These are phyloP conservation scores for Phytopythium mirpurense DNA, from an alignment of 352 stramenopile genomes.

Conservation along the genomic window DNA sequence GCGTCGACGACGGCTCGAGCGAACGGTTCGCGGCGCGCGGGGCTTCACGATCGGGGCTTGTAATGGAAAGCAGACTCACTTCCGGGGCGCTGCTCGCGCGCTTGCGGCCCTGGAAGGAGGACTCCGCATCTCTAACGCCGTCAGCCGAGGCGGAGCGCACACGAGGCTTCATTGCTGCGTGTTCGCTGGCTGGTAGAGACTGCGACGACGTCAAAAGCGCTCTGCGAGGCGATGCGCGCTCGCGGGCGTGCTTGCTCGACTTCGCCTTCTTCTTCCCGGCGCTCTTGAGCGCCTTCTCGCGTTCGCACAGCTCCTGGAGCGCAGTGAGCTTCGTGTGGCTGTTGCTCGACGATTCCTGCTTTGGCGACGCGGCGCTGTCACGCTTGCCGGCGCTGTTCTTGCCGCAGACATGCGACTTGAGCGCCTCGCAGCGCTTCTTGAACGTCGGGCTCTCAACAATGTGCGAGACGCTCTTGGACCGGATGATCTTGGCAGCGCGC, in stretches of 20 bases:
- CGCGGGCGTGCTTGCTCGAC: slow-evolving; percentile 4
- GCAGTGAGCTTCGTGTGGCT: slow-evolving; percentile 13
- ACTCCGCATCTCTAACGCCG: not conserved
- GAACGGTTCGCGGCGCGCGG: not conserved
- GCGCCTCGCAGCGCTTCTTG: slow-evolving; percentile 36
- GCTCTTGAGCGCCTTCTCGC: slow-evolving; percentile 16
- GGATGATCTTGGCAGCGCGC: slow-evolving; percentile 14
- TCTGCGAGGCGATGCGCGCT: slow-evolving; percentile 6
- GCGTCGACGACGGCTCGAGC: not conserved
- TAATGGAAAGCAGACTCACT: not conserved
- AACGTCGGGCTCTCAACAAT: slow-evolving; percentile 35
- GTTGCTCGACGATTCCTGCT: not conserved
- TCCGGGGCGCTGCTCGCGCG: slow-evolving; percentile 4
- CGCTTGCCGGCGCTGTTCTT: slow-evolving; percentile 17
- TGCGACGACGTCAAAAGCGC: slow-evolving; percentile 1
- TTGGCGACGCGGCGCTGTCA: slow-evolving; percentile 9
- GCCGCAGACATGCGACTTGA: slow-evolving; percentile 16
- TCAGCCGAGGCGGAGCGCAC: slow-evolving; percentile 2
- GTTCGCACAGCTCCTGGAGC: slow-evolving; percentile 25
- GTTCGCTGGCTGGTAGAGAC: not conserved
- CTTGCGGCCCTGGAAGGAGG: not conserved
- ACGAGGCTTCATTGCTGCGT: not conserved
- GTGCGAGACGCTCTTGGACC: slow-evolving; percentile 29
- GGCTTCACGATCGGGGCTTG: not conserved
- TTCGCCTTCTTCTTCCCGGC: slow-evolving; percentile 12